Conservation (phyloP, 2,329 filamentous ascomycete species). For the Emergomyces africanus region DNA sequence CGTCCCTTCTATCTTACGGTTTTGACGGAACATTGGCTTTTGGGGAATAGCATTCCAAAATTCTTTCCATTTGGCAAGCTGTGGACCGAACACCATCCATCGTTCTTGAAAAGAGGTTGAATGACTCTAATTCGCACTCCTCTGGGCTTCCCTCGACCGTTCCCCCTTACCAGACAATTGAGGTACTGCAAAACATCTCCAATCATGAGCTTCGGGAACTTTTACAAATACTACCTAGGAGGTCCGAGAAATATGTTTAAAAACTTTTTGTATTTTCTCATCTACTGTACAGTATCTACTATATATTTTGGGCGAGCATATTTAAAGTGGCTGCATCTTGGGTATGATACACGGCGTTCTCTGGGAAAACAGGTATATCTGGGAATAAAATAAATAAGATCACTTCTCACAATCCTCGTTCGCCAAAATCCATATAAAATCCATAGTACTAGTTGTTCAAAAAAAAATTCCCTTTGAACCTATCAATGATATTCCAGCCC, state of each 20-base stretch:
- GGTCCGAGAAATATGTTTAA: no score
- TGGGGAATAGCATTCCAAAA: not conserved
- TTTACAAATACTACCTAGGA: not conserved
- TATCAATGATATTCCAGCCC: no score
- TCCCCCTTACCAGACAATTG: not conserved
- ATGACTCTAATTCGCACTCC: not conserved
- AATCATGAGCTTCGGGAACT: not conserved
- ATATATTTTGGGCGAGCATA: not conserved
- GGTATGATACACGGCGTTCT: not conserved
- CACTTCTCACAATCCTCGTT: not conserved
- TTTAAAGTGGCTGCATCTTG: not conserved
- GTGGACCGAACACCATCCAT: not conserved
- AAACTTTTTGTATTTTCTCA: not conserved
- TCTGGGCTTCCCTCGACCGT: not conserved
- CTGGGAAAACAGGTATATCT: not conserved
- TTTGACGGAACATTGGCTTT: not conserved
- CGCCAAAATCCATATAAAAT: no score
- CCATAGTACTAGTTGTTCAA: no score
- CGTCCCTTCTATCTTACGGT: not conserved
- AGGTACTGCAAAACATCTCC: not conserved
- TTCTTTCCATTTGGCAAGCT: not conserved
- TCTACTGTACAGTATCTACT: not conserved
- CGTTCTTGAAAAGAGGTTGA: not conserved
- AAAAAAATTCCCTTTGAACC: no score
- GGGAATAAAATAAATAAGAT: constrained; percentile 7